Percentiles rank a stretch among this genome's conserved stretches.
These are phyloP conservation scores for Calonectria henricotiae DNA, from an alignment of 2,329 filamentous ascomycete genomes.

Conservation along the genomic window DNA sequence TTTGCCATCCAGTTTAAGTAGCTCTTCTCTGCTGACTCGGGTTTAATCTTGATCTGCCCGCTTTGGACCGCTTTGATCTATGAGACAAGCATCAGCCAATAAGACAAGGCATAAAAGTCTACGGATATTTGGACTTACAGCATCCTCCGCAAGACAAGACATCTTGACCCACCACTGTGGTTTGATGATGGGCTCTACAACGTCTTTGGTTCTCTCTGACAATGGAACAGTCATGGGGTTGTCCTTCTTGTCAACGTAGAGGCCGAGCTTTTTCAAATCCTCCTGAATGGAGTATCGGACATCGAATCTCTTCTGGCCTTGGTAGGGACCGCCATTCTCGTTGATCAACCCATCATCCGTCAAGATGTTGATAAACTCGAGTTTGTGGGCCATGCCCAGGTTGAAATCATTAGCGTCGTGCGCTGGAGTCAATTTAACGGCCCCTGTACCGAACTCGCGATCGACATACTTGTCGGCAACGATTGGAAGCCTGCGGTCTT, in stretches of 20 bases:
- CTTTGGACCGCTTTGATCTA: slow-evolving; percentile 79
- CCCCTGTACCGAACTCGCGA: slow-evolving; percentile 94
- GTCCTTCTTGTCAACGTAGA: slow-evolving; percentile 95
- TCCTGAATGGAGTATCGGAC: slow-evolving; percentile 89
- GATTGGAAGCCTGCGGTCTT: slow-evolving; percentile 83
- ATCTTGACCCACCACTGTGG: slow-evolving; percentile 99
- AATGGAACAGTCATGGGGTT: slow-evolving; percentile 96
- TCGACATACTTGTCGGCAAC: slow-evolving; percentile 93
- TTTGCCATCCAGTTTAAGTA: slow-evolving; percentile 88
- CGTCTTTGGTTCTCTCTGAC: slow-evolving; percentile 91
- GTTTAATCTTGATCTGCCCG: slow-evolving; percentile 88
- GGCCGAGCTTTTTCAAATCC: slow-evolving; percentile 85
- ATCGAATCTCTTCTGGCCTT: slow-evolving; percentile 93
- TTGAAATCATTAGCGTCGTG: slow-evolving; percentile 97
- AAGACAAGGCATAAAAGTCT: background rate
- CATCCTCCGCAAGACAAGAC: slow-evolving; percentile 85
- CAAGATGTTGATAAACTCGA: slow-evolving; percentile 95
- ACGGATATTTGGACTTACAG: slow-evolving; percentile 64
- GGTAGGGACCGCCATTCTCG: slow-evolving; percentile 84
- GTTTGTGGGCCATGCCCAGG: slow-evolving; percentile 84
- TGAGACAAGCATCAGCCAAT: background rate
- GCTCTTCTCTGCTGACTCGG: slow-evolving; percentile 86
- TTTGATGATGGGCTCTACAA: slow-evolving; percentile 95
- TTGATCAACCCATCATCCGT: slow-evolving; percentile 94
- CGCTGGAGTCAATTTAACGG: slow-evolving; percentile 96